Percentiles rank a stretch among this genome's conserved stretches.
phyloP scores from a whole-genome alignment of 192 early-diverging fungal genomes.

The Umbelopsis sp. region DNA sequence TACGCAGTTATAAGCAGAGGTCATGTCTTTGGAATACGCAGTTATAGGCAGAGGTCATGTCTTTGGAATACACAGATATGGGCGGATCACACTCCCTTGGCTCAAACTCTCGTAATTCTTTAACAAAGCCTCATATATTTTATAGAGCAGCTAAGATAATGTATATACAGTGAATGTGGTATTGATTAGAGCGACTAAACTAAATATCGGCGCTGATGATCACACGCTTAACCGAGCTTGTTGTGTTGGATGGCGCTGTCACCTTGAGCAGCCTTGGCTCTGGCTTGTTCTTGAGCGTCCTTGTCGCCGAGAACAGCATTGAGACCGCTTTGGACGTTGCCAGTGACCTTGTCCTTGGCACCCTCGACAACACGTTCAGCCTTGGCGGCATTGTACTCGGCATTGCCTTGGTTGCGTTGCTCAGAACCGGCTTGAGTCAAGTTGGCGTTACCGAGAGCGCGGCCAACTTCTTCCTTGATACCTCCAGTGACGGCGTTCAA shows the following conservation, averaged over 20 bases:
- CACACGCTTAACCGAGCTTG: conserved; percentile 11
- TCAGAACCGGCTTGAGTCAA: conserved; percentile 20
- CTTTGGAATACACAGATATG: no score
- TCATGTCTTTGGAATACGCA: no score
- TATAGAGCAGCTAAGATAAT: no score
- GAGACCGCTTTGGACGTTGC: conserved; percentile 13
- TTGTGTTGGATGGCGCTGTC: conserved; percentile 8
- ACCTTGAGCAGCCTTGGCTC: conserved; percentile 11
- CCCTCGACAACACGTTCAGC: conserved; percentile 8
- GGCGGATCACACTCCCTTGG: no score
- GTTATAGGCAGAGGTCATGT: no score
- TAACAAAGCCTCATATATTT: no score
- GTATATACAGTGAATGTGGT: not conserved
- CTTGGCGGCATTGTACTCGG: conserved; percentile 18
- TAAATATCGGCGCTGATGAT: no score
- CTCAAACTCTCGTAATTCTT: no score
- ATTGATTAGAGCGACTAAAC: no score
- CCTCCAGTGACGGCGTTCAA: conserved; percentile 5
- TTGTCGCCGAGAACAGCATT: conserved; percentile 11
- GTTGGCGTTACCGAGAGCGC: conserved; percentile 21
- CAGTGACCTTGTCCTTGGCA: conserved; percentile 19
- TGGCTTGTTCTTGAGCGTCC: not conserved
- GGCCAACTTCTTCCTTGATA: conserved; percentile 24
- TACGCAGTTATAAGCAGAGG: no score
- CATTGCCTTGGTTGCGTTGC: conserved; percentile 22